Base-by-base conservation (phyloP, 139 green algal species). In the Parachlorella kessleri region DNA sequence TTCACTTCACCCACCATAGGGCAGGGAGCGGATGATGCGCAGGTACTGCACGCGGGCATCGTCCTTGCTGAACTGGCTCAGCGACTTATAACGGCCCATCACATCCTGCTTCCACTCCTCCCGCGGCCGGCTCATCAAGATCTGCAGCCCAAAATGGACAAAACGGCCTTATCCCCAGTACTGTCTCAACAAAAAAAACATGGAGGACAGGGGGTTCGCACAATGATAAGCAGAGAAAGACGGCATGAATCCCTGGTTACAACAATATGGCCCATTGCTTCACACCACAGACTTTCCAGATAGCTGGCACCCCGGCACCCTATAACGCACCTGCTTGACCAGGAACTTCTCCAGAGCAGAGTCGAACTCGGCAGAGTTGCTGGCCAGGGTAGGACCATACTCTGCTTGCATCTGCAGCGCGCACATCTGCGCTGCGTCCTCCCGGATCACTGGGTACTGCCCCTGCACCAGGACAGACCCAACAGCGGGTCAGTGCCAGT, bases 391-490 rank as follows among this genome's bases (percentile, higher is more conserved):
- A 14, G 88, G 81, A 1, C 90, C 92, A 59, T 90, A 63, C 78
- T 95, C 92, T 33, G 92, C 93, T 71, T 95, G 89, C 71, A 94
- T 89, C 88, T 97, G 94, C 63, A 99, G 88, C 54, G 94, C 96
- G 64, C 90, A 93, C 91, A 99, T 95, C 88, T 98, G 94, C 30
- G 91, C 90, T 7, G 96, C 95, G 71, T 99, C 96, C 63, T 99
- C 96, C 0, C 93, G 84, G 38, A 95, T 94, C 7, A 99, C 95
- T 5, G 96, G 96, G 87, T 99, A 99, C 85, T 98, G 95, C 66
- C 96, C 96, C 84, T 90, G 79, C 53, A 32, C 2, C 1, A 36
- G 40, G 33, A 53, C 14, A 30, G 53, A 21, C 28, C 26, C 2
- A 33, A 54, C 35, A 26, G 53, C 28, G 0, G 24, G 10, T 48